Evolutionary conservation across 2,329 filamentous ascomycete species (phyloP), one percentile per base, ranked within the genome.

Genomic region (Penicillium brevicompactum): DNA sequence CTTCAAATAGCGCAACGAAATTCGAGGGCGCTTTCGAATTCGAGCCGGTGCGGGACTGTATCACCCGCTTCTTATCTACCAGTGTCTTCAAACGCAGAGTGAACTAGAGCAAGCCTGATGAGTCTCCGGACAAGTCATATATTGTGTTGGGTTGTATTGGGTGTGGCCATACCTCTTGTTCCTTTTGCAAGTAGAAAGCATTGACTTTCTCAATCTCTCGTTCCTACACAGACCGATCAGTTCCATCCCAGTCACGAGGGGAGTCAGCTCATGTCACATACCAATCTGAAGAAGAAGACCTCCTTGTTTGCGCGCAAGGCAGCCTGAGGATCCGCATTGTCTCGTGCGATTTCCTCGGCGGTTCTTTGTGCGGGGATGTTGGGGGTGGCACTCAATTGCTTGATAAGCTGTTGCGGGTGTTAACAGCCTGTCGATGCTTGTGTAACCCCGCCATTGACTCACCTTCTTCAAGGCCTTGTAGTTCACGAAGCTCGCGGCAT

Each of bases 391-490:
- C 92, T 96, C 67, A 97, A 87, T 78, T 94, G 94, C 77, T 97
- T 97, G 81, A 97, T 99, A 78, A 97, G 90, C 93, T 97, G 77
- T 68, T 55, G 52, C 11, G 34, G 41, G 61, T 76, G 70, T 62
- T 62, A 46, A 64, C 64, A 69, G 67, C 57, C 5, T 42, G 45
- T 31, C 11, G 13, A 31, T 51, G 16, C 46, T 27, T 14, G 46
- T 38, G 50, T 13, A 30, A 57, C 42, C 40, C 46, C n/a, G n/a
- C 27, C 10, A 14, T 49, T 31, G 11, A 50, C 62, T 5, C 50
- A 96, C 94, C 91, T 97, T 97, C 78, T 99, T 99, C 67, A 99
- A 82, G 57, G 92, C 92, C 80, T 99, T 99, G 82, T 99, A 99
- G 78, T 99, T 97, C 67, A 97, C 92, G 74, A 99, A 99, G 78